A percentile compares a stretch with the other conserved stretches of the same genome.
These are phyloP conservation scores for Crithidia thermophila DNA, from an alignment of 208 protist genomes.

Conservation along the genomic window DNA sequence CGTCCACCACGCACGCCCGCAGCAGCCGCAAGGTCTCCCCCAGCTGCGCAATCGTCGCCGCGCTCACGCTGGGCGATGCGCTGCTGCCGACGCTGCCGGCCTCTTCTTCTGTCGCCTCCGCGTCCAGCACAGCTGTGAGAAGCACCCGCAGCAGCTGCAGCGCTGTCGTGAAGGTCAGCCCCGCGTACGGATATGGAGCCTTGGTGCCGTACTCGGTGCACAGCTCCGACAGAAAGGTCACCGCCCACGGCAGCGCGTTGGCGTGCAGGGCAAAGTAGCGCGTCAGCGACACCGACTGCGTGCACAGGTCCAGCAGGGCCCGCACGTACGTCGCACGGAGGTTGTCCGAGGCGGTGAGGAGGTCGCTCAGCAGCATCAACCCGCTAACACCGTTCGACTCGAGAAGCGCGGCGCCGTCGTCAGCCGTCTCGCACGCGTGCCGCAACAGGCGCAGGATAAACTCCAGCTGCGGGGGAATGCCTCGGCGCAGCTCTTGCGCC, in stretches of 20 bases:
- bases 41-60: constrained; percentile 13
- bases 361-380: constrained; percentile 63
- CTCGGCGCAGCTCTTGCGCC: constrained; percentile 47
- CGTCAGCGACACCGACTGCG: constrained; percentile 53
- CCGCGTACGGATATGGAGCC: constrained; percentile 48
- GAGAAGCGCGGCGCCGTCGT: constrained; percentile 71
- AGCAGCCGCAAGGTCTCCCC: constrained; percentile 25
- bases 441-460: constrained; percentile 63
- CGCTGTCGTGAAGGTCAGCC: constrained; percentile 57
- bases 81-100: no score
- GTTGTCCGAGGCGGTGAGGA: constrained; percentile 61
- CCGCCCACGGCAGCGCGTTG: constrained; percentile 61
- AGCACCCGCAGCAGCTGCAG: constrained; percentile 42
- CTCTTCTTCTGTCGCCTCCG: no score
- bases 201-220: constrained; percentile 58
- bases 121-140: no score
- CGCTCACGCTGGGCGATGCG: no score
- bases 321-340: constrained; percentile 52
- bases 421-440: constrained; percentile 64
- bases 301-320: constrained; percentile 49
- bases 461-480: constrained; percentile 64
- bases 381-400: constrained; percentile 53
- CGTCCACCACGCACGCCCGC: constrained; percentile 28
- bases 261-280: constrained; percentile 47
- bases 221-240: constrained; percentile 65